phyloP scores from a whole-genome alignment of 2,329 filamentous ascomycete species.

The Trichoderma sp. region DNA sequence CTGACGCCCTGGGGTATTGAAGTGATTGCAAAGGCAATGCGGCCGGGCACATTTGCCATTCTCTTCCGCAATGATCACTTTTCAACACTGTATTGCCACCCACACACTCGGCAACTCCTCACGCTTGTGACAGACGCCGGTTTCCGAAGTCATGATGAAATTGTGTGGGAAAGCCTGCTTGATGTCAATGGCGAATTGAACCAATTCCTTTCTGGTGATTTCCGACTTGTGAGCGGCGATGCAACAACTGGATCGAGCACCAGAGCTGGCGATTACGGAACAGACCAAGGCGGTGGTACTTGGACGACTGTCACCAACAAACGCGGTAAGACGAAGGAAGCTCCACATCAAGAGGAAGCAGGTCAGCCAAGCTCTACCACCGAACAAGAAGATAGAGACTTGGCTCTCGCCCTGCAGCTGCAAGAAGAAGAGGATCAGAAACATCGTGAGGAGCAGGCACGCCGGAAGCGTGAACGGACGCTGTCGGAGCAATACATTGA shows the following conservation, averaged over 20 bases:
- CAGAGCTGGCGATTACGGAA: slow-evolving; percentile 19
- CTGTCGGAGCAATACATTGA: slow-evolving; percentile 70
- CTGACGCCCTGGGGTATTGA: slow-evolving; percentile 79
- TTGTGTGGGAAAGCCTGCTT: slow-evolving; percentile 92
- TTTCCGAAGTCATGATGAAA: slow-evolving; percentile 81
- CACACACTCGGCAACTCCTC: slow-evolving; percentile 69
- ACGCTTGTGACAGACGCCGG: slow-evolving; percentile 91
- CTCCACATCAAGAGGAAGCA: slow-evolving; percentile 26
- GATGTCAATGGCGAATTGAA: slow-evolving; percentile 82
- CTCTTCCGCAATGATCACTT: slow-evolving; percentile 98
- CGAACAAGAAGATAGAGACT: slow-evolving; percentile 78
- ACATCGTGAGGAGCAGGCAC: slow-evolving; percentile 63
- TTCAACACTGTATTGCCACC: slow-evolving; percentile 87
- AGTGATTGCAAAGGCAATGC: slow-evolving; percentile 66
- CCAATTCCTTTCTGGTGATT: slow-evolving; percentile 88
- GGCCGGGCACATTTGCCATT: slow-evolving; percentile 80
- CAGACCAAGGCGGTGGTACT: slow-evolving; percentile 36
- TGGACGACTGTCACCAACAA: slow-evolving; percentile 56
- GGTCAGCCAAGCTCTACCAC: slow-evolving; percentile 42
- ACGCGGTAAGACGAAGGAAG: slow-evolving; percentile 32
- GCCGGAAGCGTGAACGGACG: slow-evolving; percentile 63
- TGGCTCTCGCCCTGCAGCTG: slow-evolving; percentile 85
- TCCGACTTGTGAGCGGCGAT: slow-evolving; percentile 70
- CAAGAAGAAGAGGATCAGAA: slow-evolving; percentile 91
- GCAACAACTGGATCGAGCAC: slow-evolving; percentile 24